Evolutionary conservation across 345 rosid species (phyloP), one percentile per base, ranked within the genome.

Genomic region (Lepidium sativum): DNA sequence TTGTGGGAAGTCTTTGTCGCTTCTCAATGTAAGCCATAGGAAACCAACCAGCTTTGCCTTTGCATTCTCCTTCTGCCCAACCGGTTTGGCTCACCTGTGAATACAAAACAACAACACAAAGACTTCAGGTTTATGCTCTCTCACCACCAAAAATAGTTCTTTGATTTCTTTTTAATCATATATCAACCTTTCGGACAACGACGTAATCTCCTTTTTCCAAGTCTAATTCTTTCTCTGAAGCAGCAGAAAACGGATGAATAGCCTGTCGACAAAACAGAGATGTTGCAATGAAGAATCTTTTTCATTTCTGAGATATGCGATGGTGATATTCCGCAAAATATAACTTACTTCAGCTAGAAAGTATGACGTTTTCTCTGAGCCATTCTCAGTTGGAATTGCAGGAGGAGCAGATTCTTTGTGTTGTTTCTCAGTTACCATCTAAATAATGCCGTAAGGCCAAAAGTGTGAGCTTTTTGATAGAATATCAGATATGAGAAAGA

Each of bases 61-160:
- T 89, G 72, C 97, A 86, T 76, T 92, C 97, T 74, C 97, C 97
- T 79, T 92, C 99, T 0, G 95, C 84, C 97, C 99, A 92, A 72
- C 99, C 99, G 3, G 84, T 53, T 73, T 86, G 74, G 62, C 70
- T 82, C 75, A 86, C 94, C 98, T 92, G 80, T 31, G 68, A 38
- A 44, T 13, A 63, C 9, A 53, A 15, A 31, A 9, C 25, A 18
- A 12, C 32, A 71, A 9, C 6, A 58, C 25, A 33, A 29, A 50
- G 29, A 35, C 33, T 35, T 50, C 1, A 10, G 21, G 25, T 65
- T 17, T 54, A 51, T 5, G 42, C 35, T 41, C 50, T 42, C 50
- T 18, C 12, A 57, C 71, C 49, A 38, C 34, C 51, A 5, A n/a
- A n/a, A n/a, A 15, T 40, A 25, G 54, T 50, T 49, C 2, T 51